Base-by-base conservation (phyloP, 139 green algal genomes). In the Coelastrella sp. region DNA sequence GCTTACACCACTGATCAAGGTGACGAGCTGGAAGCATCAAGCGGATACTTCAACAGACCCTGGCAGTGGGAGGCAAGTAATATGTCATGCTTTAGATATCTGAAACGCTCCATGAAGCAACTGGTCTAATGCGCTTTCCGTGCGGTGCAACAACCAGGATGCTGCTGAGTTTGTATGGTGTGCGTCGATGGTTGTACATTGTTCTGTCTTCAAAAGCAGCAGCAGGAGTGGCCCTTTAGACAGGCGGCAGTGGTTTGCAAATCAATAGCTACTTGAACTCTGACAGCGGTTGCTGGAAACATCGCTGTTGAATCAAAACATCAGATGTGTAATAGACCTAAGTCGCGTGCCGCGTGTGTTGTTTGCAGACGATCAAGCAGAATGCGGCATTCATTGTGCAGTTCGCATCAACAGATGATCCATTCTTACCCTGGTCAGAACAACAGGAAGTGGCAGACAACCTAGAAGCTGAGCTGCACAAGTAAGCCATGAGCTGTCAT, bases 351-450 rank as follows among this genome's bases (percentile, higher is more conserved):
- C 64, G 16, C 64, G 16, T 7, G 64, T 71, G 64, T 5, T 47
- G 32, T 47, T 47, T 76, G 17, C 83, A 92, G 7, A 61, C 74
- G 0, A 91, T 92, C 47, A 89, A 85, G 66, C 13, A n/a, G 3
- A 93, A 94, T 32, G 57, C 80, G 4, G 74, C 82, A 0, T 92
- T 92, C 60, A 90, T 93, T 47, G 76, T 86, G 4, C 87, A 94
- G 88, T 93, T 93, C 71, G 90, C 20, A 22, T 91, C 80, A 13
- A 80, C 19, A 3, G 90, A 94, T 59, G 92, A 94, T 59, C 90
- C 88, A 22, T 94, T 94, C 59, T 57, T 94, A 84, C 92, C 92
- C 5, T 92, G 87, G 78, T 19, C 5, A 3, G 92, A 93, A 84
- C 92, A 94, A 90, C 73, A 89, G 74, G 23, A 16, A 59, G 92